phyloP scores from a whole-genome alignment of 1,284 basidiomycete genomes.

The Trichosporon ovoides region DNA sequence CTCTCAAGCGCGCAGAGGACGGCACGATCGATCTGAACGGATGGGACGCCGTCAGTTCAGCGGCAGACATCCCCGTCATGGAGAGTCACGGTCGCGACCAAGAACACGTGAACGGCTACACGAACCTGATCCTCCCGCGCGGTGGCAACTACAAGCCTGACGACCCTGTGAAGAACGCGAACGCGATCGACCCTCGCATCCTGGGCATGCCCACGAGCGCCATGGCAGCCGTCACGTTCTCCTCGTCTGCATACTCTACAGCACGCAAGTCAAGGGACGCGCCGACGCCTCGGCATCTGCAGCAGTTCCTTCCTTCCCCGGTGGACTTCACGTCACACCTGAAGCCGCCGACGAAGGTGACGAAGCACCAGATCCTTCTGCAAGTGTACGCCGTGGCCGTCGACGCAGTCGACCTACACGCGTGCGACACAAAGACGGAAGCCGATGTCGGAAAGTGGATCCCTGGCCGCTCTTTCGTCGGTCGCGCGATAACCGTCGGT shows the following conservation, averaged over 20 bases:
- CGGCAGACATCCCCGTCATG: slow-evolving; percentile 20
- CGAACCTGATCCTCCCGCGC: slow-evolving; percentile 63
- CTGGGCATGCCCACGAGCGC: slow-evolving; percentile 72
- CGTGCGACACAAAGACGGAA: slow-evolving; percentile 54
- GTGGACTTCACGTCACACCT: slow-evolving; percentile 62
- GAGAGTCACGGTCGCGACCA: slow-evolving; percentile 35
- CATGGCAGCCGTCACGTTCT: slow-evolving; percentile 70
- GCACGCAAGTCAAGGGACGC: slow-evolving; percentile 11
- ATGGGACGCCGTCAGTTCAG: not conserved
- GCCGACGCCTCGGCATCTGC: slow-evolving; percentile 51
- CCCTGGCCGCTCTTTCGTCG: slow-evolving; percentile 76
- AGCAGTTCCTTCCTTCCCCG: slow-evolving; percentile 43
- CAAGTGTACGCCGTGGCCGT: slow-evolving; percentile 79
- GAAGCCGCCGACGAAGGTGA: slow-evolving; percentile 66
- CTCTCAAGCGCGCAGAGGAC: not conserved
- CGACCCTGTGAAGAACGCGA: slow-evolving; percentile 41
- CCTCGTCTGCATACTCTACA: slow-evolving; percentile 20
- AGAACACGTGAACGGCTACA: slow-evolving; percentile 18
- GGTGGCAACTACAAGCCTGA: slow-evolving; percentile 50
- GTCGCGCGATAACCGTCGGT: slow-evolving; percentile 69
- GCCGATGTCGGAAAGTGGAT: slow-evolving; percentile 50
- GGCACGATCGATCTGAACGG: not conserved
- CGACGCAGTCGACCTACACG: slow-evolving; percentile 64
- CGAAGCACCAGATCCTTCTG: slow-evolving; percentile 63
- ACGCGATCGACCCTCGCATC: slow-evolving; percentile 61